Evolutionary conservation across 257 asterid species (phyloP).

Genomic region (Gentiana dahurica): DNA sequence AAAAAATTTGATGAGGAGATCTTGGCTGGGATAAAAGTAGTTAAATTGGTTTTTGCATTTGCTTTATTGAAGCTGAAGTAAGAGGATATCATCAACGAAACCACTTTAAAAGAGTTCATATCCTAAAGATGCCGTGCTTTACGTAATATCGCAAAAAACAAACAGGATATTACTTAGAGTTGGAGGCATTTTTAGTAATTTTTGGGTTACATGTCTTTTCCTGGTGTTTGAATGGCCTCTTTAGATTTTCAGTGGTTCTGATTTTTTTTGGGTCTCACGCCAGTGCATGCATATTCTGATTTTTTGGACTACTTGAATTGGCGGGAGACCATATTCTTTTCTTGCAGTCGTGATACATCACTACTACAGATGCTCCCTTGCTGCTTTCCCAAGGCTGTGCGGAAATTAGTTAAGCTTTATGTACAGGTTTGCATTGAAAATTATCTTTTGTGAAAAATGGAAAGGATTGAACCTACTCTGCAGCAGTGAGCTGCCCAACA

Average conservation of each 20-base stretch:
- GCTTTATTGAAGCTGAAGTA: no score
- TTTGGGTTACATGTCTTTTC: no score
- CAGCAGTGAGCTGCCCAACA: background rate
- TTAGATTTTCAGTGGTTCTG: conserved; percentile 7
- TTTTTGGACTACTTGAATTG: conserved; percentile 83
- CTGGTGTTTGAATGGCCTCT: conserved; percentile 2
- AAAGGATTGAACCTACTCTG: no score
- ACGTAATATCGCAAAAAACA: no score
- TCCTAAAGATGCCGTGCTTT: no score
- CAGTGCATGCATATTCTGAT: conserved; percentile 69
- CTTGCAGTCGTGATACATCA: conserved; percentile 82
- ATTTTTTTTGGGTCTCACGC: conserved; percentile 17
- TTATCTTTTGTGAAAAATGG: conserved; percentile 2
- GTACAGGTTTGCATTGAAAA: conserved; percentile 47
- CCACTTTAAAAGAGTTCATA: no score
- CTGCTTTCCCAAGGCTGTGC: conserved; percentile 90
- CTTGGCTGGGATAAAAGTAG: no score
- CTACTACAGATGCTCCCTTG: conserved; percentile 92
- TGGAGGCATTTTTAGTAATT: no score
- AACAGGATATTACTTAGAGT: no score
- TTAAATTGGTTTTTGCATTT: no score
- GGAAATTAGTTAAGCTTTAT: conserved; percentile 91
- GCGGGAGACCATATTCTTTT: conserved; percentile 92
- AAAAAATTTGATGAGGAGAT: no score
- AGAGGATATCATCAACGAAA: no score